A percentile compares a stretch with the other conserved stretches of the same genome.
Conservation (phyloP, 192 early-diverging fungal genomes). For the Podila verticillata region DNA sequence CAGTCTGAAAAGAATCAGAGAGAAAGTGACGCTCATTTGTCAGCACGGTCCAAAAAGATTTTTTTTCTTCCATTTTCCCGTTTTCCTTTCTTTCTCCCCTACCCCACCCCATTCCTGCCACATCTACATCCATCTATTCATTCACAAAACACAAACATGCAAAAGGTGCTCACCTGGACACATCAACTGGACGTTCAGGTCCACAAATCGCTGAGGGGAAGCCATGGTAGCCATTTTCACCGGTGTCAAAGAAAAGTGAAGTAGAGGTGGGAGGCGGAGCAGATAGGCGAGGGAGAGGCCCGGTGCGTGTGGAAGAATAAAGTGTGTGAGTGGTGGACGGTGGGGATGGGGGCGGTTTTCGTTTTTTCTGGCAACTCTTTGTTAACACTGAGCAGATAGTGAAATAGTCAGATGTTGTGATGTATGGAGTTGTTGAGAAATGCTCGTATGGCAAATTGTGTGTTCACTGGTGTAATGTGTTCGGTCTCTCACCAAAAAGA, state of each 20-base stretch:
- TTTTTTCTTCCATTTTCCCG: neutral
- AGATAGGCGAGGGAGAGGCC: neutral
- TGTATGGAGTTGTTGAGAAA: no score
- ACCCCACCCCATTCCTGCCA: neutral
- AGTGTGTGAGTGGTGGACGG: neutral
- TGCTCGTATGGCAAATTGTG: neutral
- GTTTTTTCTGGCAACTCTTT: slow-evolving; percentile 7
- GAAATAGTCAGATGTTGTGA: slow-evolving; percentile 10
- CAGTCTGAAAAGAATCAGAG: slow-evolving; percentile 77
- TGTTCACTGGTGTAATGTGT: slow-evolving; percentile 3
- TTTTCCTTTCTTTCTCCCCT: slow-evolving; percentile 4
- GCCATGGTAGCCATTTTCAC: slow-evolving; percentile 35
- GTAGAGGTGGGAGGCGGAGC: neutral
- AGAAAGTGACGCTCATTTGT: slow-evolving; percentile 20
- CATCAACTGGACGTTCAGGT: slow-evolving; percentile 46
- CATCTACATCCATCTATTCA: neutral
- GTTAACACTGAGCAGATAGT: slow-evolving; percentile 6
- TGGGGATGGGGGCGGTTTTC: neutral
- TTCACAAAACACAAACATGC: neutral
- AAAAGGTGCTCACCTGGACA: slow-evolving; percentile 40
- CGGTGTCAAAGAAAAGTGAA: no score
- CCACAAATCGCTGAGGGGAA: slow-evolving; percentile 22
- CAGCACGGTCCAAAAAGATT: neutral
- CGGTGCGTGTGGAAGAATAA: neutral
- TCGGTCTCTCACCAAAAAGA: neutral